A percentile compares a stretch with the other conserved stretches of the same genome.
phyloP scores from a whole-genome alignment of 2,329 filamentous ascomycete genomes.

The Calycina herbarum region DNA sequence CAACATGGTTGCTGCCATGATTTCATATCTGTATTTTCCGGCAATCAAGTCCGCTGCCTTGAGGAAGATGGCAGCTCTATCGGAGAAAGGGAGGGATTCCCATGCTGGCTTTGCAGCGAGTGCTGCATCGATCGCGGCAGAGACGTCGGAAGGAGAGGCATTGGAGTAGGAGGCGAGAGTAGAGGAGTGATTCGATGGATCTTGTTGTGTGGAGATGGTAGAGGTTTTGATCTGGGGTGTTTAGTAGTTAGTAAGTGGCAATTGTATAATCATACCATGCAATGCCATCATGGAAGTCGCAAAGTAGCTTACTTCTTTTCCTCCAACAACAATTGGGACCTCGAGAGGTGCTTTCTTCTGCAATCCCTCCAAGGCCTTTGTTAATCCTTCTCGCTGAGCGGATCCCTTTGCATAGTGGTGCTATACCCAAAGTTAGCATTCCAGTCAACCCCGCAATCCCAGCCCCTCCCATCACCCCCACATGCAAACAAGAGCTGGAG shows the following conservation, averaged over 20 bases:
- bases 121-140: slow-evolving; percentile 77
- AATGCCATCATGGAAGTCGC: not conserved
- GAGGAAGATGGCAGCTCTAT: slow-evolving; percentile 89
- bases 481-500: not conserved
- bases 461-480: not conserved
- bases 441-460: not conserved
- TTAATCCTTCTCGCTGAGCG: slow-evolving; percentile 72
- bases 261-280: not conserved
- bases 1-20: slow-evolving; percentile 94
- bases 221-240: slow-evolving; percentile 62
- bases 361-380: slow-evolving; percentile 68
- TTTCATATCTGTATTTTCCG: slow-evolving; percentile 91
- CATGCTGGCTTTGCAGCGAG: slow-evolving; percentile 83
- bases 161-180: slow-evolving; percentile 82
- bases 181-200: slow-evolving; percentile 77
- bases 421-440: slow-evolving; percentile 46
- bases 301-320: slow-evolving; percentile 64
- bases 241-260: slow-evolving; percentile 9
- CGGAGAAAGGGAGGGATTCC: slow-evolving; percentile 84
- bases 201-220: slow-evolving; percentile 68
- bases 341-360: slow-evolving; percentile 70
- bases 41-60: slow-evolving; percentile 91
- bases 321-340: slow-evolving; percentile 80
- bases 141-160: slow-evolving; percentile 74
- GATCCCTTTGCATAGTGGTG: slow-evolving; percentile 88